Percentiles rank a stretch among this genome's conserved stretches.
phyloP scores from a whole-genome alignment of 345 rosid genomes.

The Citrus medica region DNA sequence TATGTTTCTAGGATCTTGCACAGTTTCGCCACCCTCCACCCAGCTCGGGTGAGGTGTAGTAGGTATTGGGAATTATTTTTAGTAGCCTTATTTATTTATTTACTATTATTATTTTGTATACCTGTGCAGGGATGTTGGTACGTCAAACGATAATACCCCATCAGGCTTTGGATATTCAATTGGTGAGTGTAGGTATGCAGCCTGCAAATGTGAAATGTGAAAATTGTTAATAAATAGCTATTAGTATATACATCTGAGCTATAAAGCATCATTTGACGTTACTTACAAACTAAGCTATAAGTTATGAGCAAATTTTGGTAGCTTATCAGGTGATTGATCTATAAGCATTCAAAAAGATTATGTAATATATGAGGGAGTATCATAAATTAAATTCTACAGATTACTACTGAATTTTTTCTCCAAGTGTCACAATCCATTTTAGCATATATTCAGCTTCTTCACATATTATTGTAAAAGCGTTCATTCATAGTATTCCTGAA shows the following conservation, averaged over 20 bases:
- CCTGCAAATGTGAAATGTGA: conserved; percentile 37
- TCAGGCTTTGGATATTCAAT: conserved; percentile 85
- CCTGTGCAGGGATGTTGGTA: conserved; percentile 95
- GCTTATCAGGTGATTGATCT: neutral
- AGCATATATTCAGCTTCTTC: neutral
- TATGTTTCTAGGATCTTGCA: too few relatives aligned
- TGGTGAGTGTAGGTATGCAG: conserved; percentile 55
- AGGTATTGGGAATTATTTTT: conserved; percentile 2
- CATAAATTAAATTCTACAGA: neutral
- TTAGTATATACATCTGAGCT: neutral
- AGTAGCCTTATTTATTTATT: neutral
- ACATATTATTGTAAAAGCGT: neutral
- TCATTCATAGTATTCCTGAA: neutral
- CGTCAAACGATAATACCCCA: conserved; percentile 78
- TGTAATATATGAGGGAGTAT: neutral
- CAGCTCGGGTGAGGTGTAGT: neutral
- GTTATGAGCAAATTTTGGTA: neutral
- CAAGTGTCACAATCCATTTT: neutral
- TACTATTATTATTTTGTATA: conserved; percentile 8
- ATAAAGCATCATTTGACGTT: neutral
- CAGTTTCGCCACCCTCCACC: neutral
- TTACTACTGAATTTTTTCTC: neutral
- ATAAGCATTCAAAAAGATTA: too few relatives aligned
- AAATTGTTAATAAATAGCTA: neutral
- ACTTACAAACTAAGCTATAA: neutral